Evolutionary conservation across 1,139 yeast species (phyloP), one percentile per base, ranked within the genome.

Genomic region (Saccharomyces hybrid): DNA sequence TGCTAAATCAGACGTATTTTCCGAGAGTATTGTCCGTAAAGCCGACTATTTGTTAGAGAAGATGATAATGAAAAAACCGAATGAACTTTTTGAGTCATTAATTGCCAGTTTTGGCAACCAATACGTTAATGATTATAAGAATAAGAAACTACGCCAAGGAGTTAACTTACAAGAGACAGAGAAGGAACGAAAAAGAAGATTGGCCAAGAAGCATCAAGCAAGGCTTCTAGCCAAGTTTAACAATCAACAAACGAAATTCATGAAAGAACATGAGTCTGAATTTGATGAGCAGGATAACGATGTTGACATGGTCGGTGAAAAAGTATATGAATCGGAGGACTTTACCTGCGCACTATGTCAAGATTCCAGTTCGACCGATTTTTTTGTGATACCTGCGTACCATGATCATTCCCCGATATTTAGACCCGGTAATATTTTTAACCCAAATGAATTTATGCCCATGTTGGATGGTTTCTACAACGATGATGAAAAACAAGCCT

Each of bases 161-260:
- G 75, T 75, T 9, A 69, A 74, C 47, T 75, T 78, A 31, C 71
- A 73, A 16, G 83, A 80, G 51, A 77, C 74, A 55, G 86, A 84
- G 13, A 71, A 73, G 53, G 81, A 76, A 29, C 75, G 81, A 42
- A 83, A 80, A 62, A 76, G 75, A 46, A 70, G 84, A 56, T 59
- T 83, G 11, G 90, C 90, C 0, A 77, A 81, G 61, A 82, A 79
- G 53, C 80, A 88, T 55, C 89, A 84, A 65, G 78, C 79, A 38
- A 86, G 81, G 62, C 77, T 90, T 38, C 68, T 93, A 77, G 89
- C 85, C 2, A 90, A 84, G 60, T 86, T 95, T 74, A 81, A 83
- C 57, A 83, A 79, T 58, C 96, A 89, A 63, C 97, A 90, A 65
- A 75, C 80, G 11, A 79, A 76, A 66, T 91, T 91, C 68, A 78